phyloP scores from a whole-genome alignment of 495 filamentous ascomycete species.

The Neurospora sp. region DNA sequence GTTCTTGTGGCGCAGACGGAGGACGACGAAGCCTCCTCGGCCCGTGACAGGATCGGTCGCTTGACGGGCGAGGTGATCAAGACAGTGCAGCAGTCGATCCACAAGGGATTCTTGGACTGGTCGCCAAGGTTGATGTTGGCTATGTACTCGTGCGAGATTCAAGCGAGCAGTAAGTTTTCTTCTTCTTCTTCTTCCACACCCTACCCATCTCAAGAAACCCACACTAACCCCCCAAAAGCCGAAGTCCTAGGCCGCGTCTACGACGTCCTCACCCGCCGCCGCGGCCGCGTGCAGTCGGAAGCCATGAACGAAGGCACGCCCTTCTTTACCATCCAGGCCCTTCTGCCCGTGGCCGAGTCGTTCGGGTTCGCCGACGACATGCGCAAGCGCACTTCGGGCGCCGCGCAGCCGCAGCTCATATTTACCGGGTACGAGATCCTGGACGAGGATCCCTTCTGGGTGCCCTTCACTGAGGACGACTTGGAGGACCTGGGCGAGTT shows the following conservation, averaged over 20 bases:
- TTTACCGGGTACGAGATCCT: slow-evolving; percentile 87
- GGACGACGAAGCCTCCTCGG: slow-evolving; percentile 43
- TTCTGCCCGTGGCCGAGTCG: slow-evolving; percentile 83
- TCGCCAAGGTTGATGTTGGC: slow-evolving; percentile 84
- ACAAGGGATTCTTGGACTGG: slow-evolving; percentile 88
- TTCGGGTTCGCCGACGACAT: slow-evolving; percentile 97
- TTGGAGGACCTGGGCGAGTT: slow-evolving; percentile 91
- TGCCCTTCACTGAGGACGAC: slow-evolving; percentile 91
- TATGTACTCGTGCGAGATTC: slow-evolving; percentile 98
- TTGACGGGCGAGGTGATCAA: slow-evolving; percentile 87
- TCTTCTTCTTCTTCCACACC: not conserved
- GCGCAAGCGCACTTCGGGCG: slow-evolving; percentile 83
- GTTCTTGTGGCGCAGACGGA: slow-evolving; percentile 42
- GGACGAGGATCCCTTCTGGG: slow-evolving; percentile 94
- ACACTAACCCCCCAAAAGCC: slow-evolving; percentile 35
- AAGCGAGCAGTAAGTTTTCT: slow-evolving; percentile 66
- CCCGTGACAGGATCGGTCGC: slow-evolving; percentile 61
- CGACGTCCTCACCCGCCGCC: slow-evolving; percentile 80
- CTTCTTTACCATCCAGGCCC: slow-evolving; percentile 83
- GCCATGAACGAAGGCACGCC: slow-evolving; percentile 89
- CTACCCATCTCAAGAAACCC: not conserved
- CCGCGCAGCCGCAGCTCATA: slow-evolving; percentile 82
- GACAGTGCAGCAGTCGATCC: slow-evolving; percentile 74
- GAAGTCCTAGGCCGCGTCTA: slow-evolving; percentile 95
- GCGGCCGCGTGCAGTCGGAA: slow-evolving; percentile 81